These are phyloP conservation scores for Oldenlandia corymbosa DNA, from an alignment of 257 asterid species.

Conservation along the genomic window DNA sequence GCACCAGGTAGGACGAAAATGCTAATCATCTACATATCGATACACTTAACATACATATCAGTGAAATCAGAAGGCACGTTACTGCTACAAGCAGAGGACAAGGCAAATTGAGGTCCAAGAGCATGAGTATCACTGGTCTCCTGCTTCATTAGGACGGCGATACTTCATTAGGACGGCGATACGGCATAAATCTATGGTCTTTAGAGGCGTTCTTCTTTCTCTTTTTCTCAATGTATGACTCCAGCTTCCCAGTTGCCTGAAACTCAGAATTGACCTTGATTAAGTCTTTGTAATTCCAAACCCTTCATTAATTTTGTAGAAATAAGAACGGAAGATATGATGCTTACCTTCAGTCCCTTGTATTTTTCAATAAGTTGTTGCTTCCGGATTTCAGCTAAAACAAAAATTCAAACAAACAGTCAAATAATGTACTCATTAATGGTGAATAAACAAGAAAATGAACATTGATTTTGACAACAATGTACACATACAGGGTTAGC, in stretches of 20 bases:
- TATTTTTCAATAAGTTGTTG: conserved; percentile 62
- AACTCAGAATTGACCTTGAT: conserved; percentile 10
- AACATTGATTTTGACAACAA: not conserved
- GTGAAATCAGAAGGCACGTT: not conserved
- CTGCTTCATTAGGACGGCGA: conserved; percentile 54
- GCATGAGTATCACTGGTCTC: not conserved
- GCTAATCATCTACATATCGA: too few species aligned
- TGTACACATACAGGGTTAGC: not conserved
- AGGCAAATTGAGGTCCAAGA: too few species aligned
- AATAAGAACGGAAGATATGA: not conserved
- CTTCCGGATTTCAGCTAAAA: conserved; percentile 77
- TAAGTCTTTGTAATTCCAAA: not conserved
- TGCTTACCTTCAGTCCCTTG: conserved; percentile 71
- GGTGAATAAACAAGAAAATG: too few species aligned
- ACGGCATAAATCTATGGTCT: conserved; percentile 83
- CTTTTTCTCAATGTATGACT: conserved; percentile 73
- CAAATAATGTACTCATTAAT: not conserved
- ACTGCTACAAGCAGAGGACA: not conserved
- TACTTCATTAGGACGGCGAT: conserved; percentile 70
- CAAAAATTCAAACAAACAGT: conserved; percentile 7
- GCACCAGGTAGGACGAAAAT: too few species aligned
- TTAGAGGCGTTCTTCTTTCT: conserved; percentile 80
- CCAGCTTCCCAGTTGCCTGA: conserved; percentile 78
- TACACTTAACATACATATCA: too few species aligned
- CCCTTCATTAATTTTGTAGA: not conserved